Evolutionary conservation across 2,329 filamentous ascomycete species (phyloP).

Genomic region (Akanthomyces dipterigenus): DNA sequence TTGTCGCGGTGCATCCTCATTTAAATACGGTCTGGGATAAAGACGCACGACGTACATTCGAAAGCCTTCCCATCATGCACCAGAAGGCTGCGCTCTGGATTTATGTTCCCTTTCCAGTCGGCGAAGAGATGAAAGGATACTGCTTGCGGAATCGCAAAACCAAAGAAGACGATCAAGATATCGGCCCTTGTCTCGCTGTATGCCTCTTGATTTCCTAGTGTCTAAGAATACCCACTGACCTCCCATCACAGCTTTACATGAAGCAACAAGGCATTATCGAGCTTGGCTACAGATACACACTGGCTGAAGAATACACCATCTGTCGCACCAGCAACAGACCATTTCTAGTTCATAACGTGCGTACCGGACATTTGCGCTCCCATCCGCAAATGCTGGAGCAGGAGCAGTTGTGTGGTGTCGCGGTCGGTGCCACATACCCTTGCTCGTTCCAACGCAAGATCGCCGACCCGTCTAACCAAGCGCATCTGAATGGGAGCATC

Average conservation of each 20-base stretch:
- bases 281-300: background rate
- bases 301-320: background rate
- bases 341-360: background rate
- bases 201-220: background rate
- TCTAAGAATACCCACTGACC: background rate
- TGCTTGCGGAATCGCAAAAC: background rate
- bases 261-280: constrained; percentile 3
- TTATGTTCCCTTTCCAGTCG: background rate
- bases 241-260: background rate
- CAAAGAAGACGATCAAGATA: background rate
- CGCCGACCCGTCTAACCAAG: background rate
- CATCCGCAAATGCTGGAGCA: background rate
- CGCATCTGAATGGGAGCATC: background rate
- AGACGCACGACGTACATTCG: background rate
- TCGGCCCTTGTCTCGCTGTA: constrained; percentile 3
- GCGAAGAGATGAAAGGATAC: background rate
- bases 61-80: background rate
- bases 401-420: background rate
- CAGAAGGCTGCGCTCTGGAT: constrained; percentile 1
- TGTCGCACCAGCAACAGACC: background rate
- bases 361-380: background rate
- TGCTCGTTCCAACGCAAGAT: background rate
- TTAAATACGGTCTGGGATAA: background rate
- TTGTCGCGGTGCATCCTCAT: constrained; percentile 4
- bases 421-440: background rate